These are phyloP conservation scores for Funneliformis geosporum DNA, from an alignment of 192 early-diverging fungal genomes.

Conservation along the genomic window DNA sequence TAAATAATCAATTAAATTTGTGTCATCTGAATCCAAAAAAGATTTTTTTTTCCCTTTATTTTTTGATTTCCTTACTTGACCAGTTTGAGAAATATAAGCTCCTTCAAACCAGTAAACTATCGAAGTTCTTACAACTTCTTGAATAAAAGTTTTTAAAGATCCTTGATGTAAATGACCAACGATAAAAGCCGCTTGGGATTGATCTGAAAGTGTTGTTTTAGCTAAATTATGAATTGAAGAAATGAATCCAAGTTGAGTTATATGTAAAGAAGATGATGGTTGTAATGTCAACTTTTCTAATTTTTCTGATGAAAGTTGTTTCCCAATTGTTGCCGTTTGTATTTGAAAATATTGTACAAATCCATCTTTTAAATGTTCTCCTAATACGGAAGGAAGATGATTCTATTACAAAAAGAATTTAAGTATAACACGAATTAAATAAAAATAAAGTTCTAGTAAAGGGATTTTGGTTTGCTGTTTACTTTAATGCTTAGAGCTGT, in stretches of 20 bases:
- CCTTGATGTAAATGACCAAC: background rate
- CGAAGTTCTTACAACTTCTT: background rate
- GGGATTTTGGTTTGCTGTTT: background rate
- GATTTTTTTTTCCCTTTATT: background rate
- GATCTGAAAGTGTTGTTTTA: background rate
- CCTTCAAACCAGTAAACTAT: conserved; percentile 25
- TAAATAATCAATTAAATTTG: conserved; percentile 10
- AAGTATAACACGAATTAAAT: background rate
- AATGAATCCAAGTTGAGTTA: conserved; percentile 14
- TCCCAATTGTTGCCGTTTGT: background rate
- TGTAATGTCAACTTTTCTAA: background rate
- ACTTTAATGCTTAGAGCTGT: background rate
- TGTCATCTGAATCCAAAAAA: background rate
- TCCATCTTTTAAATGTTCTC: background rate
- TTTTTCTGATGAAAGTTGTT: background rate
- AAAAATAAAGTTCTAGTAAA: background rate
- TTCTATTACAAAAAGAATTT: conserved; percentile 3
- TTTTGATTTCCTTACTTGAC: background rate
- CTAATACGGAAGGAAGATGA: background rate
- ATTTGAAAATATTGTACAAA: conserved; percentile 18
- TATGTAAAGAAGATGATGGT: background rate
- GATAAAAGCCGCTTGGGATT: conserved; percentile 7
- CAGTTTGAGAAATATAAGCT: background rate
- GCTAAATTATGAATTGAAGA: conserved; percentile 20
- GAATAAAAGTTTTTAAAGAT: background rate